A percentile compares a stretch with the other conserved stretches of the same genome.
phyloP scores from a whole-genome alignment of 148 eudicot species.

The Simmondsia chinensis region DNA sequence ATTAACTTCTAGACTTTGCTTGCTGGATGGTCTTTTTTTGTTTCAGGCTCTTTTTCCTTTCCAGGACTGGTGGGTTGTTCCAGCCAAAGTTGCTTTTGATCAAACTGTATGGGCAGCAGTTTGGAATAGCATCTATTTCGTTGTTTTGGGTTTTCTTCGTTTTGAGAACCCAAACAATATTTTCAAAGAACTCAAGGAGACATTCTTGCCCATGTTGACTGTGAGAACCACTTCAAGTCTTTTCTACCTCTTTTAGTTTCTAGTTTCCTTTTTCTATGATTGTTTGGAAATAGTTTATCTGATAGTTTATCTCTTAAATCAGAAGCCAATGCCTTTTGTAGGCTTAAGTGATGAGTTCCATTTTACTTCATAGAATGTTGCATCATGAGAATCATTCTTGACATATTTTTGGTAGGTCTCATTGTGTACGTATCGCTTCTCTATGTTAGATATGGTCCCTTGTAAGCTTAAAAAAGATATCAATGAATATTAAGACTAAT shows the following conservation, averaged over 20 bases:
- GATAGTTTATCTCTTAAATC: too few species aligned
- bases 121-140: slow-evolving; percentile 92
- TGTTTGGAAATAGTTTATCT: not conserved
- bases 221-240: slow-evolving; percentile 31
- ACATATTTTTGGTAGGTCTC: too few species aligned
- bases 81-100: slow-evolving; percentile 78
- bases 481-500: too few species aligned
- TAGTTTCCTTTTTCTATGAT: not conserved
- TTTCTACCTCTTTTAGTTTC: not conserved
- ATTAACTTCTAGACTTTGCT: not conserved
- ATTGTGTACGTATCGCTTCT: too few species aligned
- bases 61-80: slow-evolving; percentile 96
- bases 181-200: slow-evolving; percentile 56
- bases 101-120: slow-evolving; percentile 85
- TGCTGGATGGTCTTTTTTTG: not conserved
- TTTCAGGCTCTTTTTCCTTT: slow-evolving; percentile 72
- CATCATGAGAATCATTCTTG: too few species aligned
- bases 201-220: slow-evolving; percentile 93
- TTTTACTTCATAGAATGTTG: too few species aligned
- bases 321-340: too few species aligned
- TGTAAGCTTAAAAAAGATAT: too few species aligned
- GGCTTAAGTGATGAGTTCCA: too few species aligned
- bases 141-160: slow-evolving; percentile 61
- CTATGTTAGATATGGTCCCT: too few species aligned
- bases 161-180: slow-evolving; percentile 68